These are phyloP conservation scores for Lomentospora prolificans DNA, from an alignment of 2,329 filamentous ascomycete genomes.

Conservation along the genomic window DNA sequence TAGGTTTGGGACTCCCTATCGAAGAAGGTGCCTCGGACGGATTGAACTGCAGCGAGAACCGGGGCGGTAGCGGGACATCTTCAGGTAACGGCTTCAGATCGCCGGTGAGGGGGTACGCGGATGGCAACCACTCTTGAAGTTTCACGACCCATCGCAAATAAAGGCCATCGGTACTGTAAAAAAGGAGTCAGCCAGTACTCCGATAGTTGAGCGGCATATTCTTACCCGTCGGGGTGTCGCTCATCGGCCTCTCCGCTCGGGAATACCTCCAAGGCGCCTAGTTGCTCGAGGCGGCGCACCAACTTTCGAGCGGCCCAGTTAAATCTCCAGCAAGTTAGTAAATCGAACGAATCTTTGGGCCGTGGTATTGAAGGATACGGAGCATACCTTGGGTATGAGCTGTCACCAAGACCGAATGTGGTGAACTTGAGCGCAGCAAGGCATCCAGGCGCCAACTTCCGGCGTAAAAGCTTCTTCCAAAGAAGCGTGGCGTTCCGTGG, in stretches of 20 bases:
- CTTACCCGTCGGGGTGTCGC: constrained; percentile 82
- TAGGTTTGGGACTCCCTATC: background rate
- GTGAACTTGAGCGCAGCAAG: constrained; percentile 63
- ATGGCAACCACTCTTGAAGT: constrained; percentile 56
- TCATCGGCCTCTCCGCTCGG: constrained; percentile 83
- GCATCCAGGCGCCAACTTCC: constrained; percentile 62
- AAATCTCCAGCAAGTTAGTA: constrained; percentile 80
- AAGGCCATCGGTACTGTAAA: constrained; percentile 62
- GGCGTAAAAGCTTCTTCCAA: constrained; percentile 77
- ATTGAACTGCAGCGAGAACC: constrained; percentile 30
- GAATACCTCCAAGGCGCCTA: constrained; percentile 70
- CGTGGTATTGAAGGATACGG: constrained; percentile 58
- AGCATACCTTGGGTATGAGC: constrained; percentile 76
- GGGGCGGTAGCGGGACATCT: constrained; percentile 64
- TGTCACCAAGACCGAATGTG: constrained; percentile 87
- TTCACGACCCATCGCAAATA: constrained; percentile 69
- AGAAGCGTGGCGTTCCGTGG: constrained; percentile 73
- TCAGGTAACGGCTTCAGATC: constrained; percentile 61
- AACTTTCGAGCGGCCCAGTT: constrained; percentile 91
- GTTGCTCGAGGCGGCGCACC: constrained; percentile 70
- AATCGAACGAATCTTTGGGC: constrained; percentile 82
- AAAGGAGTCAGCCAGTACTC: background rate
- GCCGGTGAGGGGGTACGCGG: constrained; percentile 59
- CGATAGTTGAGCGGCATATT: constrained; percentile 11
- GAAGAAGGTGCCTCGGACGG: background rate